phyloP scores from a whole-genome alignment of 306 rosid species.

The Vigna trinervia region DNA sequence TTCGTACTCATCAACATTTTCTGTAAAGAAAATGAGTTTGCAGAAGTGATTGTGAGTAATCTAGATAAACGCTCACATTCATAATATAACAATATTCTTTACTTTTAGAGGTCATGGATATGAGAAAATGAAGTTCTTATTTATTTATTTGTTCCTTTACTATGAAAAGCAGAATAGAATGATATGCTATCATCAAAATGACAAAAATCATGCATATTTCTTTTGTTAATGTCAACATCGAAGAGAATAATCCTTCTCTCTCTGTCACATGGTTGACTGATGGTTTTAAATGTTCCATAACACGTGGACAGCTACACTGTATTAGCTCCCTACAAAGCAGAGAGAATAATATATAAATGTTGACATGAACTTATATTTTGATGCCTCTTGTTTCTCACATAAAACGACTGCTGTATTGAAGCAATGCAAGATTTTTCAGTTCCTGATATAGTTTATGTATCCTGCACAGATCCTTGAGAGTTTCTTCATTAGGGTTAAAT shows the following conservation, averaged over 20 bases:
- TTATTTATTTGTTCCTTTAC: not conserved
- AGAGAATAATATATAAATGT: slow-evolving; percentile 21
- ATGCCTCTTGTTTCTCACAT: not conserved
- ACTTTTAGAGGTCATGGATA: not conserved
- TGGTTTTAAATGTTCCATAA: slow-evolving; percentile 20
- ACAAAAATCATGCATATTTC: slow-evolving; percentile 19
- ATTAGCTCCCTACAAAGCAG: not conserved
- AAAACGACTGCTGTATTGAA: not conserved
- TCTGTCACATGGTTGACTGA: slow-evolving; percentile 22
- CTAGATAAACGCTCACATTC: not conserved
- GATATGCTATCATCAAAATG: not conserved
- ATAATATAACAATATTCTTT: slow-evolving; percentile 4
- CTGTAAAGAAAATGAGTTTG: not conserved
- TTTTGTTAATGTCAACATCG: slow-evolving; percentile 28
- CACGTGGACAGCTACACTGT: slow-evolving; percentile 6
- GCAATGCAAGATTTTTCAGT: not conserved
- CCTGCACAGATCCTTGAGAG: not conserved
- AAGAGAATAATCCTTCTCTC: slow-evolving; percentile 35
- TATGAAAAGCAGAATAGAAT: not conserved
- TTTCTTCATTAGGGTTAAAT: not conserved
- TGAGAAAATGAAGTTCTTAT: slow-evolving; percentile 4
- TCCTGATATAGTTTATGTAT: not conserved
- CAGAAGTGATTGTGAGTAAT: not conserved
- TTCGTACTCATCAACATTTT: too few species aligned
- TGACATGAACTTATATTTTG: slow-evolving; percentile 29